Evolutionary conservation across 116 monocot genomes (phyloP).

Genomic region (Zostera marina): DNA sequence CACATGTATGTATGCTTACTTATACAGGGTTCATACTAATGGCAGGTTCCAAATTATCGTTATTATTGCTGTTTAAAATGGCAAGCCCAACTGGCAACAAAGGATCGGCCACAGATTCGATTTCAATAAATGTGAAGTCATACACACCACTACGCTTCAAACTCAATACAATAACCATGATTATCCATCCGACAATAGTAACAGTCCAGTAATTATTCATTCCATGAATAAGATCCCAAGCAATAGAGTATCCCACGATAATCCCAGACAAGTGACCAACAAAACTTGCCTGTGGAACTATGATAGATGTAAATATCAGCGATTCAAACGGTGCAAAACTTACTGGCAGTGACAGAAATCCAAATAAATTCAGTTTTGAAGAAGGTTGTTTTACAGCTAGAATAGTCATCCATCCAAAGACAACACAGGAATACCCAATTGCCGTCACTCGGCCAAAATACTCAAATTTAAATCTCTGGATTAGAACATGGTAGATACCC

Average conservation of each 20-base stretch:
- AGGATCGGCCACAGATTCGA: slow-evolving; percentile 59
- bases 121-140: slow-evolving; percentile 69
- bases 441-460: slow-evolving; percentile 73
- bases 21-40: too few relatives aligned
- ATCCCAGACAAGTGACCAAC: slow-evolving; percentile 91
- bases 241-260: slow-evolving; percentile 80
- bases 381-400: slow-evolving; percentile 86
- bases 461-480: slow-evolving; percentile 73
- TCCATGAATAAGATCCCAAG: slow-evolving; percentile 87
- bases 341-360: slow-evolving; percentile 76
- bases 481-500: slow-evolving; percentile 51
- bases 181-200: slow-evolving; percentile 68
- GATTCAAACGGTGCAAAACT: slow-evolving; percentile 96
- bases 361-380: slow-evolving; percentile 79
- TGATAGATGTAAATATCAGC: slow-evolving; percentile 80
- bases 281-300: slow-evolving; percentile 96
- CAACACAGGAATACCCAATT: slow-evolving; percentile 86
- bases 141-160: slow-evolving; percentile 52
- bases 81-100: slow-evolving; percentile 50
- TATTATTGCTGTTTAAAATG: not conserved
- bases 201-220: slow-evolving; percentile 95
- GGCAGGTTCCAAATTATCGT: too few relatives aligned
- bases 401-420: slow-evolving; percentile 99
- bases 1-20: too few relatives aligned
- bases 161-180: slow-evolving; percentile 50